A percentile compares a stretch with the other conserved stretches of the same genome.
Conservation (phyloP, 2,329 filamentous ascomycete genomes). For the Apiospora malaysiana region DNA sequence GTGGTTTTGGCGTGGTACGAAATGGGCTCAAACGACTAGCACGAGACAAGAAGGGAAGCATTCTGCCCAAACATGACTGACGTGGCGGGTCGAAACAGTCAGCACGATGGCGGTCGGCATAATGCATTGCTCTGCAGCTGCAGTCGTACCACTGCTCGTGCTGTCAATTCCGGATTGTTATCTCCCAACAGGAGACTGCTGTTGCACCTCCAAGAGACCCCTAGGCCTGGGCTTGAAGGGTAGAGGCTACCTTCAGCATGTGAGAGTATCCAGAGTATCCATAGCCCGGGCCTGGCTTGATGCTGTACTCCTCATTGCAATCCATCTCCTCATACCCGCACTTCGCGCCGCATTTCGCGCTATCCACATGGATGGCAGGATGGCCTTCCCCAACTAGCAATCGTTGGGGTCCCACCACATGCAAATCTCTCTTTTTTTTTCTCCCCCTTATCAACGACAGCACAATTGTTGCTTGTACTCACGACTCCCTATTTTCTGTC, state of each 20-base stretch:
- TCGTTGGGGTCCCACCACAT: constrained; percentile 1
- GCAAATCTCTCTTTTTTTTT: background rate
- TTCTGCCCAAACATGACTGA: too few relatives aligned
- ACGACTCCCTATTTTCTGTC: background rate
- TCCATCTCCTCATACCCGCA: background rate
- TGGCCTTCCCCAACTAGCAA: background rate
- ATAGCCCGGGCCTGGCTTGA: constrained; percentile 3
- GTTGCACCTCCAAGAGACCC: background rate
- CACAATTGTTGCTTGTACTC: constrained; percentile 7
- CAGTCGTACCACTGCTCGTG: background rate
- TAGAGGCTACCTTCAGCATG: background rate
- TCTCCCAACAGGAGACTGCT: background rate
- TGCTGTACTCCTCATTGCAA: background rate
- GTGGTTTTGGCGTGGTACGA: background rate
- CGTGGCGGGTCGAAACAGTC: too few relatives aligned
- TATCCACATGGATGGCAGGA: too few relatives aligned
- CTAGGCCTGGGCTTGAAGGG: background rate
- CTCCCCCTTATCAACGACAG: background rate
- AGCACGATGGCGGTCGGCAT: background rate
- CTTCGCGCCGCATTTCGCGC: background rate
- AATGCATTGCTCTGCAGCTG: background rate
- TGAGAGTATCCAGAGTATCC: constrained; percentile 5
- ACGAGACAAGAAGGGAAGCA: background rate
- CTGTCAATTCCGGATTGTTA: background rate
- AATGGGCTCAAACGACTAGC: background rate